Percentiles rank a stretch among this genome's conserved stretches.
These are phyloP conservation scores for Talaromyces sp. DNA, from an alignment of 2,329 filamentous ascomycete species.

Conservation along the genomic window DNA sequence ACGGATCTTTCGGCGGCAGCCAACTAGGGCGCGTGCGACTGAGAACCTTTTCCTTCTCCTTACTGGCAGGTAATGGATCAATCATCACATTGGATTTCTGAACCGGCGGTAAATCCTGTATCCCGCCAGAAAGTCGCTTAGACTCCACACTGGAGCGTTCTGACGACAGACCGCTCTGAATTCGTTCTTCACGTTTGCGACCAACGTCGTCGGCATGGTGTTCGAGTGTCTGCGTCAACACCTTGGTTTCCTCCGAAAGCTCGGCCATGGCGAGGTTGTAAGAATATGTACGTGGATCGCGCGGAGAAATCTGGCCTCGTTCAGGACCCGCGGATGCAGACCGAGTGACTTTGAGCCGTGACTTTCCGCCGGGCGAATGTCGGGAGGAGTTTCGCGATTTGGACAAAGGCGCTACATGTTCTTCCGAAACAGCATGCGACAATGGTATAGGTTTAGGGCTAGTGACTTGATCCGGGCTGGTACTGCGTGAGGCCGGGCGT, in stretches of 20 bases:
- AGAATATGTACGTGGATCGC: constrained; percentile 52
- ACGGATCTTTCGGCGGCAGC: constrained; percentile 70
- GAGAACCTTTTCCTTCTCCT: constrained; percentile 63
- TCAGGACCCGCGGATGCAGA: constrained; percentile 42
- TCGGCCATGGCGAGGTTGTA: constrained; percentile 58
- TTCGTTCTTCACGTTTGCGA: constrained; percentile 44
- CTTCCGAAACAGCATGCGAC: constrained; percentile 34
- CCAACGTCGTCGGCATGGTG: constrained; percentile 53
- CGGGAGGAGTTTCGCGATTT: constrained; percentile 21
- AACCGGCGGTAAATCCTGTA: constrained; percentile 55
- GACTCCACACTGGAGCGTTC: constrained; percentile 39
- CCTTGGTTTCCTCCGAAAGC: constrained; percentile 58
- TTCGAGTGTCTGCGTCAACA: constrained; percentile 59
- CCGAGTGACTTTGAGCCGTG: constrained; percentile 22
- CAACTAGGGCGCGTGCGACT: constrained; percentile 65
- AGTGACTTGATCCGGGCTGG: constrained; percentile 41
- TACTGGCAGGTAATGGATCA: constrained; percentile 64
- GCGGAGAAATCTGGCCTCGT: constrained; percentile 39
- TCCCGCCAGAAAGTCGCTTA: constrained; percentile 32
- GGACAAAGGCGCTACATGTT: constrained; percentile 18
- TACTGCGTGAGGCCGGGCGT: constrained; percentile 37
- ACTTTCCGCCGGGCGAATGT: constrained; percentile 27
- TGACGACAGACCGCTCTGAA: constrained; percentile 44
- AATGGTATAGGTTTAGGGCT: constrained; percentile 43
- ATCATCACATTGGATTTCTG: constrained; percentile 63